A percentile compares a stretch with the other conserved stretches of the same genome.
These are phyloP conservation scores for Leishmania braziliensis DNA, from an alignment of 208 protist genomes.

Conservation along the genomic window DNA sequence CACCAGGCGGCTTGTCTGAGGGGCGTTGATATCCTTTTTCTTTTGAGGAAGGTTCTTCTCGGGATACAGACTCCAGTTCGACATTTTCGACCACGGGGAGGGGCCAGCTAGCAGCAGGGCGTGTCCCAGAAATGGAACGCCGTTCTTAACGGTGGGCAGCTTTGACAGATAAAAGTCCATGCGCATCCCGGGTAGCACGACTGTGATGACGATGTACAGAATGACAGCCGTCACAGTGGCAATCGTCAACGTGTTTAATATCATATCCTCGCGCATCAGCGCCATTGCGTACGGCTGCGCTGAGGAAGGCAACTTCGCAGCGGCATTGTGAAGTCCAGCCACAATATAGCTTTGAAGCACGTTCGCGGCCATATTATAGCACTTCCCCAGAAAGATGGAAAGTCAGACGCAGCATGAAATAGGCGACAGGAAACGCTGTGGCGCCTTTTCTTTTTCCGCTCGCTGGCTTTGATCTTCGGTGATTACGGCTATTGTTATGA, in stretches of 20 bases:
- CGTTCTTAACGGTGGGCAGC: slow-evolving; percentile 64
- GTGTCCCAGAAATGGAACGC: slow-evolving; percentile 77
- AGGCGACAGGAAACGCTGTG: neutral
- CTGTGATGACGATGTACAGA: slow-evolving; percentile 52
- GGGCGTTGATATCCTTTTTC: slow-evolving; percentile 14
- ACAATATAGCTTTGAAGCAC: slow-evolving; percentile 21
- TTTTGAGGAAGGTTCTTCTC: slow-evolving; percentile 37
- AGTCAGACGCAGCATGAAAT: neutral
- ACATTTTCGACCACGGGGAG: slow-evolving; percentile 81
- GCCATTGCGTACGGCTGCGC: slow-evolving; percentile 25
- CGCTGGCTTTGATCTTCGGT: neutral
- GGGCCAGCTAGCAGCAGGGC: slow-evolving; percentile 67
- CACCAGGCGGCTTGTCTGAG: slow-evolving; percentile 51
- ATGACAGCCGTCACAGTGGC: slow-evolving; percentile 32
- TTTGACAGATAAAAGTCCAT: slow-evolving; percentile 73
- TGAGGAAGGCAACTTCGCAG: slow-evolving; percentile 20
- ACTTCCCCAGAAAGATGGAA: neutral
- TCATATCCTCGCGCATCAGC: slow-evolving; percentile 20
- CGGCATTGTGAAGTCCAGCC: slow-evolving; percentile 16
- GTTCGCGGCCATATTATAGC: slow-evolving; percentile 3
- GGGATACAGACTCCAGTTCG: slow-evolving; percentile 72
- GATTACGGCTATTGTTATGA: neutral
- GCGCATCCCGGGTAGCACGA: slow-evolving; percentile 53
- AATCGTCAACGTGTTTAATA: slow-evolving; percentile 18
- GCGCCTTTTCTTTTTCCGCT: neutral